These are phyloP conservation scores for Lachnellula subtilissima DNA, from an alignment of 2,329 filamentous ascomycete genomes.

Conservation along the genomic window DNA sequence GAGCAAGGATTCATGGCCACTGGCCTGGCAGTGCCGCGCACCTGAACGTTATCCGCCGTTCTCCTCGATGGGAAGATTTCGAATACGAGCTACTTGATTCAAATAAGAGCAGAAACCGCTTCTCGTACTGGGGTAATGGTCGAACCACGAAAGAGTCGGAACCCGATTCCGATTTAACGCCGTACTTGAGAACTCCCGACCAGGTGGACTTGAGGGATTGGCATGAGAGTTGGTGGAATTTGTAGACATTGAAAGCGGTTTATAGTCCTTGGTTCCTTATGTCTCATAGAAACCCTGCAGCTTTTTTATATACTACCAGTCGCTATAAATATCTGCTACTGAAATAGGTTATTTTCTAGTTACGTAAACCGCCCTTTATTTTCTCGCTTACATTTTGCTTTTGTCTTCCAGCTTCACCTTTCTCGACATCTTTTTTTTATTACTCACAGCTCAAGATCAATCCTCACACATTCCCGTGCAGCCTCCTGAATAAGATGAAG, in stretches of 20 bases:
- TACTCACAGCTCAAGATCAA: too few species aligned
- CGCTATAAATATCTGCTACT: too few species aligned
- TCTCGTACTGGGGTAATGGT: constrained; percentile 63
- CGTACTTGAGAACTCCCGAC: neutral
- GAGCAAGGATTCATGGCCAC: constrained; percentile 58
- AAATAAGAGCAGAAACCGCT: constrained; percentile 33
- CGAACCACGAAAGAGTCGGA: constrained; percentile 53
- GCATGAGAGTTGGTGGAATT: constrained; percentile 3
- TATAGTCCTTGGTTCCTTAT: too few species aligned
- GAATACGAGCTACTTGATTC: constrained; percentile 41
- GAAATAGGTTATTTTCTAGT: too few species aligned
- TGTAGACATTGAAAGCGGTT: neutral
- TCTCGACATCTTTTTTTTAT: too few species aligned
- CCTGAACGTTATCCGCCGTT: constrained; percentile 50
- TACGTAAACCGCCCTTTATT: too few species aligned
- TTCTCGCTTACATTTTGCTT: too few species aligned
- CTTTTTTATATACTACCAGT: too few species aligned
- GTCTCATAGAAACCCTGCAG: too few species aligned
- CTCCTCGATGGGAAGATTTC: constrained; percentile 53
- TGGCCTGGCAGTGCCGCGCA: constrained; percentile 65
- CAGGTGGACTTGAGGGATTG: neutral
- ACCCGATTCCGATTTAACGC: constrained; percentile 21
- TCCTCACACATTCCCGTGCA: too few species aligned
- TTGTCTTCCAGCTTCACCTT: too few species aligned
- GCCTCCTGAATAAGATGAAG: too few species aligned